phyloP scores from a whole-genome alignment of 495 filamentous ascomycete genomes.

The Hamigera avellanea region DNA sequence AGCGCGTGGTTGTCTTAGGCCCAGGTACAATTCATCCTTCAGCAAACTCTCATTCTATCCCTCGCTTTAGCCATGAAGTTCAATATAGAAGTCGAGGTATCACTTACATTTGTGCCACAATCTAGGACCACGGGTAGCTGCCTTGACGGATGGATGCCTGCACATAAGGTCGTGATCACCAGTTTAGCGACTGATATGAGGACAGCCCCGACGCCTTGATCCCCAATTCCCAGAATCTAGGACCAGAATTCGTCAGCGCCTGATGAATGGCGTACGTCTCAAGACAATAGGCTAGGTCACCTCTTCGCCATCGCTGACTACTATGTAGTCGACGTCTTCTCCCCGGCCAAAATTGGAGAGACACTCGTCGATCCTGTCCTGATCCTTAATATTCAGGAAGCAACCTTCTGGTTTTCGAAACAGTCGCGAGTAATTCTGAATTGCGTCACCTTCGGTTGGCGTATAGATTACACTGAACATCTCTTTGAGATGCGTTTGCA shows the following conservation, averaged over 20 bases:
- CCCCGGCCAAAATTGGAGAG: conserved; percentile 53
- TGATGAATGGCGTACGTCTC: no score
- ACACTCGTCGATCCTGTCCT: conserved; percentile 46
- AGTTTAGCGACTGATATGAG: conserved; percentile 79
- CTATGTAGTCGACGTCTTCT: conserved; percentile 81
- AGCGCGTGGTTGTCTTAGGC: conserved; percentile 52
- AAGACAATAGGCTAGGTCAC: conserved; percentile 11
- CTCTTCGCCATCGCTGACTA: conserved; percentile 70
- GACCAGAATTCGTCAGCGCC: background rate
- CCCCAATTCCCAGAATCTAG: conserved; percentile 78
- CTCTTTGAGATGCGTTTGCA: conserved; percentile 61
- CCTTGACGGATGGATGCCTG: conserved; percentile 70
- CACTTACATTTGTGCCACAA: conserved; percentile 61
- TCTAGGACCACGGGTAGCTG: conserved; percentile 79
- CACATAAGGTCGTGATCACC: conserved; percentile 71
- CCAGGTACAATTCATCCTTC: conserved; percentile 73
- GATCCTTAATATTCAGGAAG: conserved; percentile 41
- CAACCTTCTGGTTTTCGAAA: conserved; percentile 70
- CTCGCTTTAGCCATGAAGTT: conserved; percentile 5
- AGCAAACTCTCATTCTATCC: conserved; percentile 59
- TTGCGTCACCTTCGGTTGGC: conserved; percentile 86
- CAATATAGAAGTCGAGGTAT: background rate
- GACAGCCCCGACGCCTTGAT: conserved; percentile 84
- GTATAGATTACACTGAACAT: conserved; percentile 88
- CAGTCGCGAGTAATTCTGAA: conserved; percentile 69